Evolutionary conservation across 2,329 filamentous ascomycete genomes (phyloP).

Genomic region (Cordyceps fumosorosea): DNA sequence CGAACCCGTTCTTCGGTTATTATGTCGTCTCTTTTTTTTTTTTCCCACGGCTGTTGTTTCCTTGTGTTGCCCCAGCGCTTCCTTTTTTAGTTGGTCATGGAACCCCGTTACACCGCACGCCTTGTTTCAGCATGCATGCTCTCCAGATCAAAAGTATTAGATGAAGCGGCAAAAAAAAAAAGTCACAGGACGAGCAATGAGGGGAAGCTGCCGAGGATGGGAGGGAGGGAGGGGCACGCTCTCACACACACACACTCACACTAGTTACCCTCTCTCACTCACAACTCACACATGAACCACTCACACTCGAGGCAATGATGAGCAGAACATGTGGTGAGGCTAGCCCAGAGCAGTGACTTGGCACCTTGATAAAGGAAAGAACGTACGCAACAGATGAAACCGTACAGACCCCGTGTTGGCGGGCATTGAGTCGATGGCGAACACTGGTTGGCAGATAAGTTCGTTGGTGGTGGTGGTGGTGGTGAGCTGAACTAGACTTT

Average conservation of each 20-base stretch:
- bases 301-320: background rate
- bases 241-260: background rate
- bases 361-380: too few relatives aligned
- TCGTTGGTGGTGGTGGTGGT: too few relatives aligned
- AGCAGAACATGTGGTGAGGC: background rate
- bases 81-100: background rate
- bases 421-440: conserved; percentile 6
- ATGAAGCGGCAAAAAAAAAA: background rate
- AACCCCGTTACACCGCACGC: background rate
- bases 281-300: background rate
- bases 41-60: background rate
- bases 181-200: background rate
- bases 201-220: background rate
- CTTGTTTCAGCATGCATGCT: background rate
- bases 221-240: background rate
- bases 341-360: background rate
- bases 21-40: background rate
- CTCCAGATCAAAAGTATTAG: background rate
- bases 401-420: background rate
- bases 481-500: background rate
- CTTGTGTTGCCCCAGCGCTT: background rate
- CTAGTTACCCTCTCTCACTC: background rate
- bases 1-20: conserved; percentile 6
- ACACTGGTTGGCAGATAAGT: background rate
- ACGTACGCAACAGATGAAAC: background rate